A percentile compares a stretch with the other conserved stretches of the same genome.
These are phyloP conservation scores for Eucalyptus cloeziana DNA, from an alignment of 345 rosid genomes.

Conservation along the genomic window DNA sequence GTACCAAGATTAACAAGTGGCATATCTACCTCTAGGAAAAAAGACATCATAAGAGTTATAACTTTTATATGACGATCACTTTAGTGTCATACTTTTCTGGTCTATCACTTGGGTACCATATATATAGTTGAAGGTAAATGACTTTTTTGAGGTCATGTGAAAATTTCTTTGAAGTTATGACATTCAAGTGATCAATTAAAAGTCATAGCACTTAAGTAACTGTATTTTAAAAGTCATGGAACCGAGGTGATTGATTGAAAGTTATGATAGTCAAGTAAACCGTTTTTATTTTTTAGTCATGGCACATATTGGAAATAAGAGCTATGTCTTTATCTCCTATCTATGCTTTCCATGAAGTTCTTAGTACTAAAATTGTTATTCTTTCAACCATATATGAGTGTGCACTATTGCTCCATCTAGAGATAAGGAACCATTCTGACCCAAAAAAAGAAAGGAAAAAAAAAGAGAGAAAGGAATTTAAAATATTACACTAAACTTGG, in stretches of 20 bases:
- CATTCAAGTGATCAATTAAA: neutral
- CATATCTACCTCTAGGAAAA: neutral
- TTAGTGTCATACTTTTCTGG: neutral
- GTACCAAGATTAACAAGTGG: neutral
- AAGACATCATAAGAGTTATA: neutral
- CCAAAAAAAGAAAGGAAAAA: too few relatives aligned
- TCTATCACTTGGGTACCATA: neutral
- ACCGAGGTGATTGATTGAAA: neutral
- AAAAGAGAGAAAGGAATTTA: neutral
- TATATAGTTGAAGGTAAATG: too few relatives aligned
- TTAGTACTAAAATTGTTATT: neutral
- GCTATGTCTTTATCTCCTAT: neutral
- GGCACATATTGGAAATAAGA: fast-evolving
- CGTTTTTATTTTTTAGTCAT: too few relatives aligned
- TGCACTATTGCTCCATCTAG: neutral
- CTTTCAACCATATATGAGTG: neutral
- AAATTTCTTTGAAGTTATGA: neutral
- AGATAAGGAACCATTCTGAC: neutral
- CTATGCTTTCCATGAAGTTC: neutral
- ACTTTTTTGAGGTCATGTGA: neutral
- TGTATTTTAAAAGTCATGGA: neutral
- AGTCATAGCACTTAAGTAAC: neutral
- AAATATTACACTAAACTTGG: neutral
- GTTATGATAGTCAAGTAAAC: neutral
- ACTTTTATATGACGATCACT: neutral